phyloP scores from a whole-genome alignment of 805 yeast genomes.

The Wickerhamomyces chaumierensis region DNA sequence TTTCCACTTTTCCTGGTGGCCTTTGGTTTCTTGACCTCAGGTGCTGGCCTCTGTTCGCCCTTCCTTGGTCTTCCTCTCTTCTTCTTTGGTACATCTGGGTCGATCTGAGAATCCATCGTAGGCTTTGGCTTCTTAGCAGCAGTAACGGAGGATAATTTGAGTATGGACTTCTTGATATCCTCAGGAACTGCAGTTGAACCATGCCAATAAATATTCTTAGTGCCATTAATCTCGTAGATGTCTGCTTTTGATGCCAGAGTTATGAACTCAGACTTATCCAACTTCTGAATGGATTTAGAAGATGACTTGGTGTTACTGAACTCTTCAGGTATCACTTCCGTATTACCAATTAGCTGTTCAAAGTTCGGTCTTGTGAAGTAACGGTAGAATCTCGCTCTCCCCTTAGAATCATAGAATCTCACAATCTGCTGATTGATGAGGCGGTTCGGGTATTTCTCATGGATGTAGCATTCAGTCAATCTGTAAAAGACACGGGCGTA shows the following conservation, averaged over 20 bases:
- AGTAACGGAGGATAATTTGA: no score
- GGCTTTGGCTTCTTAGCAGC: not conserved
- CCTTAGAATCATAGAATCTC: constrained; percentile 60
- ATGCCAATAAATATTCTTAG: constrained; percentile 8
- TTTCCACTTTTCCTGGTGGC: not conserved
- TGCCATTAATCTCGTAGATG: constrained; percentile 3
- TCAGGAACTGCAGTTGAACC: constrained; percentile 4
- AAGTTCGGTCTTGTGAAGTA: constrained; percentile 39
- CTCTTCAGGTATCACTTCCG: constrained; percentile 7
- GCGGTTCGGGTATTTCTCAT: constrained; percentile 22
- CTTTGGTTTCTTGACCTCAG: constrained; percentile 5
- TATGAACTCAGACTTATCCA: constrained; percentile 16
- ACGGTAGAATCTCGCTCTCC: constrained; percentile 62
- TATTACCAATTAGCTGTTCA: constrained; percentile 20
- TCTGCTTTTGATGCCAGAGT: constrained; percentile 14
- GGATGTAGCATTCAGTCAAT: constrained; percentile 34
- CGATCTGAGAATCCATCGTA: not conserved
- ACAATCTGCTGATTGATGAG: constrained; percentile 31
- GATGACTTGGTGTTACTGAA: constrained; percentile 4
- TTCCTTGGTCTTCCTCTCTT: constrained; percentile 19
- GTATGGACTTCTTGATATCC: constrained; percentile 1
- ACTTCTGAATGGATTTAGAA: constrained; percentile 6
- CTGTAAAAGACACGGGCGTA: constrained; percentile 42
- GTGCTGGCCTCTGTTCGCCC: constrained; percentile 12
- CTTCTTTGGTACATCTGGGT: constrained; percentile 2